Conservation (phyloP, 1,139 yeast species). For the Hanseniaspora uvarum region DNA sequence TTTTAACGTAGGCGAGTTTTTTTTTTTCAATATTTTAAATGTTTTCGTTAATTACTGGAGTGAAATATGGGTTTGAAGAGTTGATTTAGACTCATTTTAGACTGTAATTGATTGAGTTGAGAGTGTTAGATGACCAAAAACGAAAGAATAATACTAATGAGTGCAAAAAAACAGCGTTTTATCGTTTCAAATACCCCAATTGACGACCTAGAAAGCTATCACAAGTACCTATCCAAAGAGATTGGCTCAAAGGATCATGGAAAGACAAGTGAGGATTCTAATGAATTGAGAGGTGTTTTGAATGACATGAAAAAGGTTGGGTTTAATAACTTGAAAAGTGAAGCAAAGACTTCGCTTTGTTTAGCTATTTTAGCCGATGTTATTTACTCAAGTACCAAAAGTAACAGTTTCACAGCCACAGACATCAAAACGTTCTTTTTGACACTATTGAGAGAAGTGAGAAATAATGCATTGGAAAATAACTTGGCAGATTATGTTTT, state of each 20-base stretch:
- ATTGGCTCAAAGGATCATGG: neutral
- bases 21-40: neutral
- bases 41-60: too few relatives aligned
- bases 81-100: neutral
- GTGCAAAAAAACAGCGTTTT: neutral
- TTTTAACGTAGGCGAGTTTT: too few relatives aligned
- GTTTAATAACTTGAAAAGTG: neutral
- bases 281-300: neutral
- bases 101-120: too few relatives aligned
- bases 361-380: conserved; percentile 7
- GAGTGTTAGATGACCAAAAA: too few relatives aligned
- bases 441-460: neutral
- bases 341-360: neutral
- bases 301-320: conserved; percentile 8
- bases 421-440: conserved; percentile 5
- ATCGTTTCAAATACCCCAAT: neutral
- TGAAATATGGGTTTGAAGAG: too few relatives aligned
- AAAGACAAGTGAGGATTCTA: neutral
- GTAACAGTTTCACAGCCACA: conserved; percentile 5
- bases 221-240: neutral
- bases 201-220: neutral
- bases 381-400: conserved; percentile 1
- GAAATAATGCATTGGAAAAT: neutral
- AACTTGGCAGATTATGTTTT: neutral
- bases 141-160: neutral